Evolutionary conservation across 1,284 basidiomycete species (phyloP).

Genomic region (Irpex lacteus): DNA sequence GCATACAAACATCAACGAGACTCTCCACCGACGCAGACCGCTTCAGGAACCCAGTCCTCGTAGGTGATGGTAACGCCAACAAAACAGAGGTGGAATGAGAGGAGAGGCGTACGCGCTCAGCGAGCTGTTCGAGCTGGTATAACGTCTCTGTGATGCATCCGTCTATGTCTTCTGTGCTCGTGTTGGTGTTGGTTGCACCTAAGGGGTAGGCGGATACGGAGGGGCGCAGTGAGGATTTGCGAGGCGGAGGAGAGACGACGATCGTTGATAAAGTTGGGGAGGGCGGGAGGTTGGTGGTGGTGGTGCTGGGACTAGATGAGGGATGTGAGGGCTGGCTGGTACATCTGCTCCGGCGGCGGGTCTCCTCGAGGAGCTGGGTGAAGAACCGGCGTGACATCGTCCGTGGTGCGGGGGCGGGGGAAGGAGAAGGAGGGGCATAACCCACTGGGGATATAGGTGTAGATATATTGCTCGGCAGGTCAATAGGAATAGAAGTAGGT

Average conservation of each 20-base stretch:
- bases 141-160: slow-evolving; percentile 11
- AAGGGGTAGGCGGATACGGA: not conserved
- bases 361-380: not conserved
- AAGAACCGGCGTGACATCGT: not conserved
- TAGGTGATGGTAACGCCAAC: not conserved
- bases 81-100: not conserved
- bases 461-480: not conserved
- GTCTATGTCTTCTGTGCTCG: not conserved
- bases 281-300: not conserved
- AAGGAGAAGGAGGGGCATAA: not conserved
- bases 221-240: not conserved
- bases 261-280: no score
- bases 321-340: not conserved
- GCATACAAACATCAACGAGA: not conserved
- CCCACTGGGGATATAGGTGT: not conserved
- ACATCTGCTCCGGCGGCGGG: not conserved
- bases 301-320: not conserved
- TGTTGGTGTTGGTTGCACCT: not conserved
- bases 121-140: slow-evolving; percentile 14
- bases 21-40: not conserved
- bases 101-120: slow-evolving; percentile 5
- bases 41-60: not conserved
- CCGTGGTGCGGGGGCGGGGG: not conserved
- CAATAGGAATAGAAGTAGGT: not conserved
- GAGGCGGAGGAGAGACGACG: no score